Conservation (phyloP, 495 filamentous ascomycete genomes). For the Penicillium cinerascens region DNA sequence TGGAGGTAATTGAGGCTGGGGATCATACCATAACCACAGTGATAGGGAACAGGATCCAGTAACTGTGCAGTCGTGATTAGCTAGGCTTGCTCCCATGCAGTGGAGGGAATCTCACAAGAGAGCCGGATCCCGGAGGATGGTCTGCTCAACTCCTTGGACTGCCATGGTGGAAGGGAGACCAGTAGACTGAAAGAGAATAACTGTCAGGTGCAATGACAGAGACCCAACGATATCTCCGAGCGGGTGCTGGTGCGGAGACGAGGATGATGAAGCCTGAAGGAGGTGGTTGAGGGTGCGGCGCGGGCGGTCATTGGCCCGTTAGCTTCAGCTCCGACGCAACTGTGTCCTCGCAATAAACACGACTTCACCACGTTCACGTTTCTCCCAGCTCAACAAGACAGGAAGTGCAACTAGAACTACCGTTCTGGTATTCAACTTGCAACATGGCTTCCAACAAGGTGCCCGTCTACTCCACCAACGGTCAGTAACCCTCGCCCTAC, state of each 20-base stretch:
- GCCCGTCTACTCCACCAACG: conserved; percentile 47
- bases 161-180: conserved; percentile 76
- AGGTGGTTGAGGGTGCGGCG: conserved; percentile 20
- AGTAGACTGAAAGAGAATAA: not conserved
- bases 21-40: conserved; percentile 85
- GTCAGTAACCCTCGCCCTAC: conserved; percentile 30
- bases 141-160: conserved; percentile 74
- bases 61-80: conserved; percentile 52
- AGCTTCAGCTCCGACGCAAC: conserved; percentile 43
- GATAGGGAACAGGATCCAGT: conserved; percentile 98
- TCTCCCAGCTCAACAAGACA: not conserved
- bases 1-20: not conserved
- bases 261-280: conserved; percentile 14
- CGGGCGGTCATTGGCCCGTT: conserved; percentile 31
- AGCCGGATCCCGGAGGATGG: conserved; percentile 98
- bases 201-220: not conserved
- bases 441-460: conserved; percentile 37
- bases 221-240: conserved; percentile 1
- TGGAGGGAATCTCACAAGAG: conserved; percentile 66
- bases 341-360: conserved; percentile 26
- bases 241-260: conserved; percentile 4
- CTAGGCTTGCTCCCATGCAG: conserved; percentile 1
- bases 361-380: not conserved
- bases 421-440: conserved; percentile 12
- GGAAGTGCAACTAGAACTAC: not conserved